These are phyloP conservation scores for Helenozyma rhizophorensis DNA, from an alignment of 805 yeast species.

Conservation along the genomic window DNA sequence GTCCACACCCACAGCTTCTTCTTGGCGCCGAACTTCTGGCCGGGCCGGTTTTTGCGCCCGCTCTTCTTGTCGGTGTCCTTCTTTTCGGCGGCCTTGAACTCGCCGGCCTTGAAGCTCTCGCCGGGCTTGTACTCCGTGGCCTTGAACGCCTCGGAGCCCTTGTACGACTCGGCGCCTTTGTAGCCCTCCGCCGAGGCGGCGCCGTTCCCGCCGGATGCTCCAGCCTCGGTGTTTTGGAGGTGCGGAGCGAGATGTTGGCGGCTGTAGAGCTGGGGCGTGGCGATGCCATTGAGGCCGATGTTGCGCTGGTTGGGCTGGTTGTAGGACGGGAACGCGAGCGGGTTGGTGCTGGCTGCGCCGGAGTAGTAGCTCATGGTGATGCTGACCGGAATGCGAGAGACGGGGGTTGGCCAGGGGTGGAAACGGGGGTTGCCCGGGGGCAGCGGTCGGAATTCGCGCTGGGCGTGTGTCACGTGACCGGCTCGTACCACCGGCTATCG, in stretches of 20 bases:
- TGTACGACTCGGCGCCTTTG: no score
- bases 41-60: constrained; percentile 44
- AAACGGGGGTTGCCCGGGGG: constrained; percentile 5
- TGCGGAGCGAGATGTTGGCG: not conserved
- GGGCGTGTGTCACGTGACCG: no score
- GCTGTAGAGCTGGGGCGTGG: not conserved
- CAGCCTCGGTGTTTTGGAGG: no score
- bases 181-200: no score
- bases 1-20: constrained; percentile 63
- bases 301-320: constrained; percentile 15
- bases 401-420: constrained; percentile 1
- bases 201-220: no score
- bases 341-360: constrained; percentile 13
- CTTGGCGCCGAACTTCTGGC: constrained; percentile 56
- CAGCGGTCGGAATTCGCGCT: constrained; percentile 1
- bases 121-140: no score
- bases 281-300: constrained; percentile 6
- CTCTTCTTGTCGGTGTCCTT: constrained; percentile 12
- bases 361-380: constrained; percentile 17
- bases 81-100: not conserved
- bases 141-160: not conserved
- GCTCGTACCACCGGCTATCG: no score
- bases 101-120: not conserved
- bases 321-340: constrained; percentile 21
- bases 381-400: constrained; percentile 2